Evolutionary conservation across 805 yeast species (phyloP), one percentile per base, ranked within the genome.

Genomic region (Tetrapisispora phaffii): DNA sequence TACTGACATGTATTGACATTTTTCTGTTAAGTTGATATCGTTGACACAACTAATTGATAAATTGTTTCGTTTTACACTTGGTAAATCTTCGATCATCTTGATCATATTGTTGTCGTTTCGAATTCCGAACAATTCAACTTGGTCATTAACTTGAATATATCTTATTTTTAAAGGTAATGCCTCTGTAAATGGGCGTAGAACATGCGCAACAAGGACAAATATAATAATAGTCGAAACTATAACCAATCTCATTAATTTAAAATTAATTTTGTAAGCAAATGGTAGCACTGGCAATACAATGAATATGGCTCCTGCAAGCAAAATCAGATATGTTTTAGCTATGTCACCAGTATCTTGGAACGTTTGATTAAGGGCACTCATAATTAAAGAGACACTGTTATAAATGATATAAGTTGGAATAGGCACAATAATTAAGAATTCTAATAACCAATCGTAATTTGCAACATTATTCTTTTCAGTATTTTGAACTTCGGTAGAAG

Each of bases 381-480:
- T 57, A 1, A 79, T 55, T 47, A 84, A 62, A 47, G 71, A 74
- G 7, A 57, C 48, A 6, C 82, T 80, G 32, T 72, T 63, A 45
- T 75, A 73, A 53, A 76, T 73, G n/a, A 80, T 56, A 31, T 81
- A 56, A 2, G 79, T 66, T 1, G 82, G 66, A 13, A 82, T 43
- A 2, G 96, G 96, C 13, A 82, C 85, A 16, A 82, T 59, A 1
- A 80, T 49, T 28, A 85, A 51, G 55, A 76, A 86, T 60, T 88
- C 95, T 16, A 85, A 51, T 15, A 81, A 71, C 96, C 96, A 88
- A 55, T 83, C 95, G 57, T 82, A 85, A 34, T 80, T 74, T 39
- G 75, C 72, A 3, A 49, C 37, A 15, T 26, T 8, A 7, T 2
- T 10, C 6, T 8, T 6, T 23, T 19, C 20, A 23, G 4, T 8